Evolutionary conservation across 2,329 filamentous ascomycete genomes (phyloP), one percentile per base, ranked within the genome.

Genomic region (Colletotrichum tabaci): DNA sequence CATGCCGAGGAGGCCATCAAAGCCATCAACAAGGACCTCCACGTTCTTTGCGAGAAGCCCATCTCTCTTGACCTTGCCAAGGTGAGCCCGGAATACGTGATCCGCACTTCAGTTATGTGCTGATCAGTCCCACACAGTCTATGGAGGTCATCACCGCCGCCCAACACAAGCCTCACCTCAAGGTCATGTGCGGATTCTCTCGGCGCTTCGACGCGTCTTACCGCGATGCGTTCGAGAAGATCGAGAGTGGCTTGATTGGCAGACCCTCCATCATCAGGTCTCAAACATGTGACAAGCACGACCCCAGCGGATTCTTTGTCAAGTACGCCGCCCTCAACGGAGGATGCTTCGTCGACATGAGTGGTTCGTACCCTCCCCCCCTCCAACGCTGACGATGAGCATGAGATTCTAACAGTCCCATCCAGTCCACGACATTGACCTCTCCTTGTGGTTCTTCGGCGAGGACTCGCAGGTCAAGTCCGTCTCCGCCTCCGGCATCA

Each of bases 261-360:
- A 83, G 85, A 0, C 87, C 89, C 1, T 86, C 87, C 9, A 84
- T 93, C 55, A 84, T 93, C 75, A 88, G 90, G 74, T 89, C 86
- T 46, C 91, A 93, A 79, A 93, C 90, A 0, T 92, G 90, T 79
- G 90, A 93, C 80, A 91, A 89, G 78, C 85, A 89, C 66, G 90
- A 92, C 70, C 88, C 90, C 0, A 85, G 85, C 0, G 90, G 90
- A 50, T 93, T 92, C 84, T 93, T 92, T 78, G 90, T 93, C 64
- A 84, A 86, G 23, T 93, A 93, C 79, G 89, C 91, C 10, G 84
- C 89, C 74, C 90, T 88, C 80, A 88, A 84, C 2, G 91, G 91
- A 26, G 91, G 91, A 21, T 92, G 92, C 77, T 93, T 93, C 75
- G 91, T 93, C 67, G 91, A 93, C 82, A 68, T 68, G 66, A 68